Base-by-base conservation (phyloP, 305 asterid genomes). In the Rubia peregrina region DNA sequence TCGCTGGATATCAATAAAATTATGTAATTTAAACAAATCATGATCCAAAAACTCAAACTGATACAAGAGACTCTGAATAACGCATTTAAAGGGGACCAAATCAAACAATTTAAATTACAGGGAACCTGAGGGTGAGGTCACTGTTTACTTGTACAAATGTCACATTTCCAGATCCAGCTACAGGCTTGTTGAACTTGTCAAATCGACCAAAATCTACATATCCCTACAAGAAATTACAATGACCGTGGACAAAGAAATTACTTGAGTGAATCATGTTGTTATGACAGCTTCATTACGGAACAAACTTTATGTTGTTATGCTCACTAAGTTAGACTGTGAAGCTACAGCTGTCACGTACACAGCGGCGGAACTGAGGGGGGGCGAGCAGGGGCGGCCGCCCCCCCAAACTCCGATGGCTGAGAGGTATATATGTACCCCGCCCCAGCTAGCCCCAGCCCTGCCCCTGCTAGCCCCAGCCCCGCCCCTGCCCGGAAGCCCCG, bases 201-300 rank as follows among this genome's bases (percentile, higher is more conserved):
- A 83, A 92, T 83, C 98, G 86, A 74, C 98, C 98, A 79, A 78
- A 92, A 85, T 84, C 95, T 75, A 90, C 87, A 81, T 92, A 92
- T 68, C 98, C 98, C 98, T 90, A 83, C 80, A 75, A 78, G 70
- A 61, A 22, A 26, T 9, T 10, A 71, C 19, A 61, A 33, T 63
- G 68, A 57, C 10, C 42, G 30, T 61, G 21, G 38, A 61, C 66
- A 61, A 9, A 60, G 2, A 59, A n/a, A n/a, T n/a, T n/a, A n/a
- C n/a, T n/a, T n/a, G n/a, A n/a, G n/a, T n/a, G n/a, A n/a, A n/a
- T n/a, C n/a, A n/a, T n/a, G n/a, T n/a, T n/a, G n/a, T n/a, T n/a
- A n/a, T n/a, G n/a, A n/a, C n/a, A n/a, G n/a, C n/a, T n/a, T n/a
- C n/a, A n/a, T n/a, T n/a, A n/a, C n/a, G n/a, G n/a, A n/a, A n/a